Base-by-base conservation (phyloP, 345 rosid species). In the Hypericum androsaemum region DNA sequence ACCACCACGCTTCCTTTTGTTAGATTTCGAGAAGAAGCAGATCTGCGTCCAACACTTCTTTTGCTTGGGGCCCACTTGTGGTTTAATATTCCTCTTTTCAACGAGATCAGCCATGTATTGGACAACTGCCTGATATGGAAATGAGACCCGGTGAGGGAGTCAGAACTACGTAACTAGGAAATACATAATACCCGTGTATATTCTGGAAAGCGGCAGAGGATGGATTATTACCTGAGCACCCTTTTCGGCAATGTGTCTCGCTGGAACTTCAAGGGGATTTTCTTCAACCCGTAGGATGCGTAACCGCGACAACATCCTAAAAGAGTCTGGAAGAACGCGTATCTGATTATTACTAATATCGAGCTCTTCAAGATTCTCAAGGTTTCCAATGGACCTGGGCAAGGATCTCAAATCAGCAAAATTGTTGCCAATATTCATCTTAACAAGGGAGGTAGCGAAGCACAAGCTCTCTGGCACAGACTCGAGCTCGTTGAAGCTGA, bases 321-420 rank as follows among this genome's bases (percentile, higher is more conserved):
- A 88, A 14, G 98, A 81, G 55, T 74, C 84, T 1, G 98, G 98
- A 66, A 92, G 95, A 67, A 71, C 62, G 12, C 80, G 83, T 67
- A 92, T 92, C 74, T 92, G 96, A 74, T 92, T 92, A 62, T 92
- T 92, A 77, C 98, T 88, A 51, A 92, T 85, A 67, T 92, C 94
- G 47, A 92, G 57, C 77, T 85, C 98, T 64, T 92, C 86, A 35
- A 92, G 97, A 75, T 62, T 77, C 79, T 81, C 94, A 32, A 92
- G 97, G 76, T 92, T 88, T 56, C 97, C 97, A 50, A 88, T 81
- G 50, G 95, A 80, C 72, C 94, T 82, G 0, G 97, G 98, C 15
- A 92, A 79, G 55, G 72, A 65, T 64, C 72, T 76, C 59, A 92
- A 58, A 72, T 88, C 90, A 45, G 97, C 95, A 64, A 92, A 92